Evolutionary conservation across 1,284 basidiomycete genomes (phyloP), one percentile per base, ranked within the genome.

Genomic region (Cystobasidium slooffiae): DNA sequence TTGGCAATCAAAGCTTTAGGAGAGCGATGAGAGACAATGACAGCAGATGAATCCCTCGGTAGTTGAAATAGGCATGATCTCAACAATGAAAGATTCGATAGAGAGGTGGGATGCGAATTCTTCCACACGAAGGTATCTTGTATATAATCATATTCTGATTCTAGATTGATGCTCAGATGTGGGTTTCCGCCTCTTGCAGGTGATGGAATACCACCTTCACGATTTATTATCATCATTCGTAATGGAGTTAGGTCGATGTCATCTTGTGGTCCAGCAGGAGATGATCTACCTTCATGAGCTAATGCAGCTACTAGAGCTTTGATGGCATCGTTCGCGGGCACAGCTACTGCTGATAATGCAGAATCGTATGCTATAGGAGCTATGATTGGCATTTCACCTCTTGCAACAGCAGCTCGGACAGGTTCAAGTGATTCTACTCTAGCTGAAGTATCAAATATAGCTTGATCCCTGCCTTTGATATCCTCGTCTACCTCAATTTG

Each of bases 21-120:
- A 1, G 94, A 97, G 46, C 95, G 92, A 84, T 99, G 97, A 14
- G 94, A 97, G 65, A 98, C 97, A 87, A 99, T 91, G 76, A 99
- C 87, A 14, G 94, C 96, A 20, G 93, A 96, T 3, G 95, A 93
- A 0, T 91, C 88, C 12, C 90, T 88, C 0, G 97, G 97, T 92
- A 99, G 97, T 84, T 94, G 92, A 0, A 87, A 85, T 47, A 99
- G 87, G 82, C 97, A 99, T 73, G 89, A 91, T 49, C 89, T 88
- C 14, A 95, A 91, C 61, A 98, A 87, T n/a, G 89, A 84, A 12
- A 99, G 86, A 83, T 98, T 98, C 39, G 89, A 86, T 20, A 99
- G 86, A 2, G 96, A 89, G 0, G 94, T 91, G 0, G 94, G 94
- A 81, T 96, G 91, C 1, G 90, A 87, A 39, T 87, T 83, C 37